phyloP scores from a whole-genome alignment of 2,329 filamentous ascomycete genomes.

The Epichloe aotearoae region DNA sequence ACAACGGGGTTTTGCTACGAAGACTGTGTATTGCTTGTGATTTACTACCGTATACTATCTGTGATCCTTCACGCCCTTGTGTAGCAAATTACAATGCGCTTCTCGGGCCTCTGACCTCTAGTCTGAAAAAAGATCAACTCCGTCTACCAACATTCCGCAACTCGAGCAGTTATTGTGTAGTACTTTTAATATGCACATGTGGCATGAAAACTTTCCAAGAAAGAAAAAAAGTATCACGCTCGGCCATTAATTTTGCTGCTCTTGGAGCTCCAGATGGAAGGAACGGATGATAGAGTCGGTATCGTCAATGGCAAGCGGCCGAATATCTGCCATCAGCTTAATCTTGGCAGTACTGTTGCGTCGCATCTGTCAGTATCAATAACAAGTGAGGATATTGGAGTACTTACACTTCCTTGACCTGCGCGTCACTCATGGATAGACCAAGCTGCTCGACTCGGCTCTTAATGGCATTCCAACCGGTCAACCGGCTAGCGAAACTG shows the following conservation, averaged over 20 bases:
- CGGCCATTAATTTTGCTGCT: neutral
- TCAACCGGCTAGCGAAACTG: conserved; percentile 31
- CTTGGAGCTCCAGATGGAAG: conserved; percentile 44
- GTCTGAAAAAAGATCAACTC: neutral
- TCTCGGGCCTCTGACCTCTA: neutral
- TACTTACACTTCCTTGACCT: conserved; percentile 21
- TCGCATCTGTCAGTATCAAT: neutral
- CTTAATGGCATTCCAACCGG: conserved; percentile 95
- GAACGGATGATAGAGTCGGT: conserved; percentile 75
- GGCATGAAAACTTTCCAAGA: neutral
- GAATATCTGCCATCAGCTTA: conserved; percentile 78
- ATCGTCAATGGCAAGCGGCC: conserved; percentile 78
- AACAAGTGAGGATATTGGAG: neutral
- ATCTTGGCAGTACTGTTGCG: conserved; percentile 50
- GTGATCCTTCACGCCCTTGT: neutral
- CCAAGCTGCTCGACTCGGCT: conserved; percentile 73
- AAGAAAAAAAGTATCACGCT: neutral
- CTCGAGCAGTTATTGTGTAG: neutral
- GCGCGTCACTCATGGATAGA: conserved; percentile 32
- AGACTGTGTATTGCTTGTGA: too few species aligned
- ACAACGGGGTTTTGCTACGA: too few species aligned
- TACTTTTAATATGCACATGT: neutral
- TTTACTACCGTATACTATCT: neutral
- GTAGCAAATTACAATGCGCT: neutral
- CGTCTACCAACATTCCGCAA: neutral